Conservation (phyloP, 2,329 filamentous ascomycete species). For the Trichoderma sp. region DNA sequence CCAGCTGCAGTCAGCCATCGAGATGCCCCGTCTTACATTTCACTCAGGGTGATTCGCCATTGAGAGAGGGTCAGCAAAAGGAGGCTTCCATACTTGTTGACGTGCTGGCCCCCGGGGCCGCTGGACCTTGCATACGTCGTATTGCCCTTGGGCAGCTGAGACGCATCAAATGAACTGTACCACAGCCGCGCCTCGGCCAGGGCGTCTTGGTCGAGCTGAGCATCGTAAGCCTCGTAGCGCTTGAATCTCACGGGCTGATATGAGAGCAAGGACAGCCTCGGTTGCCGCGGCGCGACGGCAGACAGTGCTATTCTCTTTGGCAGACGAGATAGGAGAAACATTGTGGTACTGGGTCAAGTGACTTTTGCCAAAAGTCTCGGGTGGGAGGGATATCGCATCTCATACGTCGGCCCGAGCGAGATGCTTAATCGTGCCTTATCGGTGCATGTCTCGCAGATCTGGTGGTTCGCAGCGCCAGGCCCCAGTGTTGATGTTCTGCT, state of each 20-base stretch:
- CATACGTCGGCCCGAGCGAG: neutral
- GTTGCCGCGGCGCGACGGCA: constrained; percentile 1
- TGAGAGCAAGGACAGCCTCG: constrained; percentile 2
- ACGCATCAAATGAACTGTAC: constrained; percentile 49
- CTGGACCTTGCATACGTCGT: constrained; percentile 61
- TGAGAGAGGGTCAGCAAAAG: neutral
- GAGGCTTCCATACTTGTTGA: constrained; percentile 56
- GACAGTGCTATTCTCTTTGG: constrained; percentile 1
- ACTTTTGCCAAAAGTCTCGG: neutral
- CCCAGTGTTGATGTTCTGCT: neutral
- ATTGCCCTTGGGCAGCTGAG: constrained; percentile 52
- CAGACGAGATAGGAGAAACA: constrained; percentile 8
- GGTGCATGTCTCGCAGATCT: neutral
- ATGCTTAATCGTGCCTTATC: neutral
- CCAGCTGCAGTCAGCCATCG: constrained; percentile 45
- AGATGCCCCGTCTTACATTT: constrained; percentile 34
- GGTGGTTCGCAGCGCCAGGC: neutral
- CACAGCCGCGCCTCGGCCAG: constrained; percentile 56
- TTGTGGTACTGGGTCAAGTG: neutral
- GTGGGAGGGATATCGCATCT: neutral
- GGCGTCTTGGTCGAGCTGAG: constrained; percentile 52
- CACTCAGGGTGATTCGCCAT: too few relatives aligned
- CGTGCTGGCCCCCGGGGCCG: constrained; percentile 63
- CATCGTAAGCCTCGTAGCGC: constrained; percentile 53
- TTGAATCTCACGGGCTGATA: constrained; percentile 35